Base-by-base conservation (phyloP, 371 early-diverging fungal genomes). In the Syncephalastrum sp. region DNA sequence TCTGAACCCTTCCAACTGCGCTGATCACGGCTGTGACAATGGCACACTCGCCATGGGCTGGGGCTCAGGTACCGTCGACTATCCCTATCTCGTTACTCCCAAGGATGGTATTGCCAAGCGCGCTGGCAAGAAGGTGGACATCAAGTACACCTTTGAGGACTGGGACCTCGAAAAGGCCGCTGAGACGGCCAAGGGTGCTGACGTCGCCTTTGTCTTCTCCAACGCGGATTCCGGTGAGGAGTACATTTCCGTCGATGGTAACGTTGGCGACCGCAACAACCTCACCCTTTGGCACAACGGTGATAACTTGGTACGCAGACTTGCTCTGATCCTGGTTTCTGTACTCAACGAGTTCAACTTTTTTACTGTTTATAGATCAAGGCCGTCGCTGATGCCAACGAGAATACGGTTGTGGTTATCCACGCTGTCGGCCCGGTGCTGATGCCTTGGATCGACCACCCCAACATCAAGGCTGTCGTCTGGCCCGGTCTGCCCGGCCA, bases 31-130 rank as follows among this genome's bases (percentile, higher is more conserved):
- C 5, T 72, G 71, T 51, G 59, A 52, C 27, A 52, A 43, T 16
- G 88, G 85, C 15, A 80, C 78, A 7, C 61, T 87, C 16, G 83
- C 85, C 43, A 71, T 77, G 61, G 86, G 86, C 17, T 84, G 86
- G 85, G 88, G 88, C 2, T 80, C 81, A 47, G 88, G 88, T 47
- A 77, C 84, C 16, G 63, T 76, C 23, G 58, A 68, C n/a, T 87
- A 76, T 69, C 81, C 85, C 16, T 85, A 84, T 58, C 41, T 85
- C n/a, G 62, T 84, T 48, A 71, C 75, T 5, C 68, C 69, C 27
- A 52, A 58, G 17, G 59, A 61, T 42, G 83, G 80, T 29, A 75
- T 86, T 55, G 63, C 47, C 15, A 49, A 52, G 12, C 69, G 71
- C 49, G 78, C 77, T 24, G 61, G 64, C 15, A 55, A 61, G 15